These are phyloP conservation scores for Lentinula detonsa DNA, from an alignment of 768 basidiomycete species.

Conservation along the genomic window DNA sequence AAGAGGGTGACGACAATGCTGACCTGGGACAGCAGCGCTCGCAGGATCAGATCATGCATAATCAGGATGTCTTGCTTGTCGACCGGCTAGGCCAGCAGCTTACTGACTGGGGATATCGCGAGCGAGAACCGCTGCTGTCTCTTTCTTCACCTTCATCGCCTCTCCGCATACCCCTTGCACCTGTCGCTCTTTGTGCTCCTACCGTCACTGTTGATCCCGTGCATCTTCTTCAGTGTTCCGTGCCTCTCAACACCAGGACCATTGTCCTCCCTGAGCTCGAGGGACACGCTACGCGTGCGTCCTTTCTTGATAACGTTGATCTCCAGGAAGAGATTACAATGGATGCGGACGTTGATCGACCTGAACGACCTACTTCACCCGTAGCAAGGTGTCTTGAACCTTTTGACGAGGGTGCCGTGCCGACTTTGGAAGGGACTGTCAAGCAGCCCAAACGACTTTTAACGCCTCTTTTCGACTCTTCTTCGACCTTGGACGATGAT, in stretches of 20 bases:
- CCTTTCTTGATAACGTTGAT: not conserved
- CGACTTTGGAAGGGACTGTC: not conserved
- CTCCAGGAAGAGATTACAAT: not conserved
- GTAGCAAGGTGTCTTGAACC: conserved; percentile 1
- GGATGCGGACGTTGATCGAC: not conserved
- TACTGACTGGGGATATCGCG: conserved; percentile 6
- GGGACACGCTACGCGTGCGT: not conserved
- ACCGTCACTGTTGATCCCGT: not conserved
- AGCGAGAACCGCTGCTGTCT: not conserved
- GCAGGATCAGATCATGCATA: not conserved
- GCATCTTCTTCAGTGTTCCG: not conserved
- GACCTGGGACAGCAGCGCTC: not conserved
- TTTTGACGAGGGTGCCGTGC: not conserved
- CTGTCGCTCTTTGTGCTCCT: not conserved
- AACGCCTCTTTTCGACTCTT: not conserved
- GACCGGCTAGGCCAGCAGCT: conserved; percentile 3
- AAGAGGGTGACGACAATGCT: not conserved
- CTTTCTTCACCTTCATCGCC: not conserved
- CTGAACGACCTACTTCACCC: conserved; percentile 1
- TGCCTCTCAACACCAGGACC: not conserved
- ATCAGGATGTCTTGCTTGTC: conserved; percentile 1
- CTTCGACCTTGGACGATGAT: not conserved
- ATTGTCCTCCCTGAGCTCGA: not conserved
- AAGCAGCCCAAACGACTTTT: not conserved
- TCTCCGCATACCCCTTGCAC: not conserved